Evolutionary conservation across 2,329 filamentous ascomycete species (phyloP).

Genomic region (Microascus cirrosus): DNA sequence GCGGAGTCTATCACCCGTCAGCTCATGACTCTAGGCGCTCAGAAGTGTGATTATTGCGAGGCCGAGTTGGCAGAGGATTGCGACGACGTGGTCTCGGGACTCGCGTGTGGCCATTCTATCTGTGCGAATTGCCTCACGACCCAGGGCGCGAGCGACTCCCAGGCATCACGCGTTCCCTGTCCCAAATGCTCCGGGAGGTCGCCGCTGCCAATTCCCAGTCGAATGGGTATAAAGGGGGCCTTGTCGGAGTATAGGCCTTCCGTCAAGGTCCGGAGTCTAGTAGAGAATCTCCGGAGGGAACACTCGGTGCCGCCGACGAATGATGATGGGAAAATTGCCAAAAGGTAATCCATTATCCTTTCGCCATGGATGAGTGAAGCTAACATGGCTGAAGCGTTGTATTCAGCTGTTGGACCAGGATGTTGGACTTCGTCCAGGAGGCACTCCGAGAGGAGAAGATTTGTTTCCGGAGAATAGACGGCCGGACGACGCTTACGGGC

Average conservation of each 20-base stretch:
- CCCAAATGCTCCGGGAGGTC: background rate
- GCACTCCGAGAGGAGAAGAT: slow-evolving; percentile 9
- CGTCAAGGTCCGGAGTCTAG: background rate
- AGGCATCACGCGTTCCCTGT: background rate
- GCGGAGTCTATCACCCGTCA: slow-evolving; percentile 9
- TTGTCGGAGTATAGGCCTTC: background rate
- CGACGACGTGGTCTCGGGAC: background rate
- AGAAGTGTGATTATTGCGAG: background rate
- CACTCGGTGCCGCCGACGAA: background rate
- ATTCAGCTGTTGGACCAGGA: slow-evolving; percentile 16
- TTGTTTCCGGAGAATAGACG: slow-evolving; percentile 15
- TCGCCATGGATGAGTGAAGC: background rate
- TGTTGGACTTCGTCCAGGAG: slow-evolving; percentile 15
- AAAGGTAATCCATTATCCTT: background rate
- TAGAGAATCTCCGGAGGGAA: background rate
- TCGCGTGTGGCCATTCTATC: background rate
- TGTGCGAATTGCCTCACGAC: background rate
- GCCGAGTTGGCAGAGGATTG: background rate
- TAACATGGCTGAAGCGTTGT: slow-evolving; percentile 8
- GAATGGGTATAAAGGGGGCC: too few species aligned
- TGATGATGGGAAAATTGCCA: background rate
- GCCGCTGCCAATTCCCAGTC: background rate
- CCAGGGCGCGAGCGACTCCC: background rate
- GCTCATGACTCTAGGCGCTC: background rate
- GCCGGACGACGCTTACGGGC: slow-evolving; percentile 6